Base-by-base conservation (phyloP, 1,284 basidiomycete genomes). In the Malassezia yamatoensis region DNA sequence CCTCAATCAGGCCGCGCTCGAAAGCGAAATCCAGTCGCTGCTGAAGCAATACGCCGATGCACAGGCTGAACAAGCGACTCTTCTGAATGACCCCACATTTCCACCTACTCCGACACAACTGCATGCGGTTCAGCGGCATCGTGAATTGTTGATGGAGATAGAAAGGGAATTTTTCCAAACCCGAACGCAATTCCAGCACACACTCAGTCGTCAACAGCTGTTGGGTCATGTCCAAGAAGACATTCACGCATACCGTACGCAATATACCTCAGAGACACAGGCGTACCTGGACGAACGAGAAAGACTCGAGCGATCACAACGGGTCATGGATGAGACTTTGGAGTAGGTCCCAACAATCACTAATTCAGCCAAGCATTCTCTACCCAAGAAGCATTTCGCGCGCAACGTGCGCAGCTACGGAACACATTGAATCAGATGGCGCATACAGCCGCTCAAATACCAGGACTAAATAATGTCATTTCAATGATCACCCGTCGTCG, bases 161-260 rank as follows among this genome's bases (percentile, higher is more conserved):
- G 80, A 81, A 41, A 80, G 87, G 42, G 93, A 98, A 40, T 72
- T 67, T 35, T 49, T 64, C 5, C 51, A 68, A 24, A 59, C 62
- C 13, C 60, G 52, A 34, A 66, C 62, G 2, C 67, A 67, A 16
- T 49, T 90, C n/a, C 81, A 88, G 65, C 80, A 83, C 57, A 88
- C 89, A 0, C 77, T 93, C 44, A 86, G 91, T 69, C 82, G 90
- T 68, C 85, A 85, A 1, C 91, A 89, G 74, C 78, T 98, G 15
- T 79, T 98, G 18, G 85, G 83, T 29, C 88, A 87, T n/a, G 90
- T 96, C 2, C 82, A 90, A 59, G 90, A 91, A 64, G 93, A 98
- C 67, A 96, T 96, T 63, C 85, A 89, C 58, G 77, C 78, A 18
- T 94, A 93, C 78, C 94, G 93, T 64, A 75, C 78, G 0, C 74